Conservation (phyloP, 2,329 filamentous ascomycete species). For the Chlorencoelia australis region DNA sequence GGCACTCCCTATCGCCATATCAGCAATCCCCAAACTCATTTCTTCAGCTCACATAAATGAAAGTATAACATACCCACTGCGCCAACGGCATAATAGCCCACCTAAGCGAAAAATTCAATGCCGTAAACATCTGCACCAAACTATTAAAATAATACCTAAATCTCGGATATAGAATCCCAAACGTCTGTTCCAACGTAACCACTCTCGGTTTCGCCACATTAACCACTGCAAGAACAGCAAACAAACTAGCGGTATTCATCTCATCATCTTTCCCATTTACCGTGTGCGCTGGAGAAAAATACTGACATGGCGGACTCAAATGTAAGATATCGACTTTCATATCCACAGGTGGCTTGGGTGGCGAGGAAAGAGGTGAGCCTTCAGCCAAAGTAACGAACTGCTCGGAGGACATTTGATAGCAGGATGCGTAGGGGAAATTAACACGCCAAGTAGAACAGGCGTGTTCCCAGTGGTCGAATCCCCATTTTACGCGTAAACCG, state of each 20-base stretch:
- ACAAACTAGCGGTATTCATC: constrained; percentile 52
- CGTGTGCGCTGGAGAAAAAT: constrained; percentile 65
- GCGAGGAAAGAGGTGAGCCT: not conserved
- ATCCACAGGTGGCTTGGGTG: constrained; percentile 8
- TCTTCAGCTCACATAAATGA: not conserved
- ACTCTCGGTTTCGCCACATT: constrained; percentile 51
- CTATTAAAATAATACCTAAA: constrained; percentile 47
- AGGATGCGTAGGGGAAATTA: constrained; percentile 28
- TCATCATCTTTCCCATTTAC: constrained; percentile 48
- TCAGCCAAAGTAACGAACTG: constrained; percentile 35
- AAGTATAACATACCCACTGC: constrained; percentile 30
- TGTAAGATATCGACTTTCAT: constrained; percentile 58
- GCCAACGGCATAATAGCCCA: constrained; percentile 52
- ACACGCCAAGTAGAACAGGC: constrained; percentile 17
- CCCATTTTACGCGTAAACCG: constrained; percentile 49
- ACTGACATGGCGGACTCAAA: constrained; percentile 68
- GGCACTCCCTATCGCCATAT: constrained; percentile 18
- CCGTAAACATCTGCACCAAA: constrained; percentile 54
- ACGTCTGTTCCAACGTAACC: constrained; percentile 71
- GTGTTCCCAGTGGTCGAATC: constrained; percentile 46
- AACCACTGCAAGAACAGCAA: constrained; percentile 45
- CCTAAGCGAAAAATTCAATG: constrained; percentile 56
- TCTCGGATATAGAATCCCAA: constrained; percentile 47
- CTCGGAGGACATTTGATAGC: constrained; percentile 39
- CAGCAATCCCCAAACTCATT: not conserved